phyloP scores from a whole-genome alignment of 179 eudicot genomes.

The Gypsophila paniculata region DNA sequence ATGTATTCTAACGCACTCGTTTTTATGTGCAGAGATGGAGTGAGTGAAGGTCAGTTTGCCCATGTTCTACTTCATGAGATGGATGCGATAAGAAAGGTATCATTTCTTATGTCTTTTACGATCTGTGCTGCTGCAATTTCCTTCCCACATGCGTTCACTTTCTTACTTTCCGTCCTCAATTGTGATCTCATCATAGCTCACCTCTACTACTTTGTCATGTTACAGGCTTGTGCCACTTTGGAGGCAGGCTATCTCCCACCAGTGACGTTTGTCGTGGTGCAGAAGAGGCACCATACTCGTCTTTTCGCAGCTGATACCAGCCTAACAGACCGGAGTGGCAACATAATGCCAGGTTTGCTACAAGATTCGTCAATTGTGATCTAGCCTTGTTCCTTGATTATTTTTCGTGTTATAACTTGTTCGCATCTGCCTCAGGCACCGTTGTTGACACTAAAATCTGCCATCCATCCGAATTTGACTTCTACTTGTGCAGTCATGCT shows the following conservation, averaged over 20 bases:
- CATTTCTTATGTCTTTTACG: not conserved
- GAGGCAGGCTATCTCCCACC: slow-evolving; percentile 56
- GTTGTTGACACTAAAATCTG: slow-evolving; percentile 39
- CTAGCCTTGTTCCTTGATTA: not conserved
- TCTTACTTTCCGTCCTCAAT: not conserved
- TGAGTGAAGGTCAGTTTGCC: slow-evolving; percentile 78
- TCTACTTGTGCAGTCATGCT: slow-evolving; percentile 37
- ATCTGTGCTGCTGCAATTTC: not conserved
- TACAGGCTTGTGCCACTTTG: slow-evolving; percentile 65
- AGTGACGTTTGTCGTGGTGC: slow-evolving; percentile 78
- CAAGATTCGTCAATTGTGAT: not conserved
- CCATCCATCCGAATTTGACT: slow-evolving; percentile 34
- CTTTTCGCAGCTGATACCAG: slow-evolving; percentile 51
- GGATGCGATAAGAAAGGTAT: slow-evolving; percentile 76
- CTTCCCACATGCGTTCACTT: not conserved
- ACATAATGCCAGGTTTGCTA: slow-evolving; percentile 68
- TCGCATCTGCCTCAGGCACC: slow-evolving; percentile 43
- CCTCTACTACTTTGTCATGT: not conserved
- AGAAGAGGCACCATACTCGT: slow-evolving; percentile 86
- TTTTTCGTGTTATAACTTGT: not conserved
- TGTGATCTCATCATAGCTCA: not conserved
- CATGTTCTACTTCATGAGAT: slow-evolving; percentile 64
- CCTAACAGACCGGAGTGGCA: slow-evolving; percentile 62
- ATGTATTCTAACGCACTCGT: not conserved
- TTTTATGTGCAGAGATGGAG: slow-evolving; percentile 65